Percentiles rank a stretch among this genome's conserved stretches.
Evolutionary conservation across 208 protist genomes (phyloP).

Genomic region (Leishmania braziliensis): DNA sequence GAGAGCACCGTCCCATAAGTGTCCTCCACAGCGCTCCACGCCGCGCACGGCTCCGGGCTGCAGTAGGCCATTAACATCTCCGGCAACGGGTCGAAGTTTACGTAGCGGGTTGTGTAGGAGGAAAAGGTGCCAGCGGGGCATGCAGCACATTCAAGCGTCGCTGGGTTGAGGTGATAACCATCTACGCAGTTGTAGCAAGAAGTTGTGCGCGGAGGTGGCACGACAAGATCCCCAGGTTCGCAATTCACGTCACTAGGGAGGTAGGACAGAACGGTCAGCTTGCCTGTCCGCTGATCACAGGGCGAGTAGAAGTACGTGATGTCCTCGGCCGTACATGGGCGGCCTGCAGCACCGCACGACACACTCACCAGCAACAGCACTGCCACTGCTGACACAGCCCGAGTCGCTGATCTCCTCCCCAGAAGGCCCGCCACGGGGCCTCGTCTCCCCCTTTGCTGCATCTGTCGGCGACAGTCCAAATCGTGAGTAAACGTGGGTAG

Average conservation of each 20-base stretch:
- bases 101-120: neutral
- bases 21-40: neutral
- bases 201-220: neutral
- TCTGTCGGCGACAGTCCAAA: neutral
- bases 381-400: neutral
- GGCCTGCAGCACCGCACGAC: neutral
- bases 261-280: neutral
- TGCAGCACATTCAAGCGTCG: conserved; percentile 1
- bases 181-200: neutral
- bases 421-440: neutral
- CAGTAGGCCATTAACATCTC: neutral
- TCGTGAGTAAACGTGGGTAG: neutral
- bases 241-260: neutral
- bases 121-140: neutral
- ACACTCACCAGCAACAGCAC: neutral
- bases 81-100: neutral
- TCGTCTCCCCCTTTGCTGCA: neutral
- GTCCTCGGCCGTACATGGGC: neutral
- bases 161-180: neutral
- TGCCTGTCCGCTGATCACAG: neutral
- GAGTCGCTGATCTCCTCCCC: no score
- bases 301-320: neutral
- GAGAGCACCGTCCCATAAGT: neutral
- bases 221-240: neutral
- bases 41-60: conserved; percentile 6